Evolutionary conservation across 106 monocot species (phyloP).

Genomic region (Hemerocallis citrina): DNA sequence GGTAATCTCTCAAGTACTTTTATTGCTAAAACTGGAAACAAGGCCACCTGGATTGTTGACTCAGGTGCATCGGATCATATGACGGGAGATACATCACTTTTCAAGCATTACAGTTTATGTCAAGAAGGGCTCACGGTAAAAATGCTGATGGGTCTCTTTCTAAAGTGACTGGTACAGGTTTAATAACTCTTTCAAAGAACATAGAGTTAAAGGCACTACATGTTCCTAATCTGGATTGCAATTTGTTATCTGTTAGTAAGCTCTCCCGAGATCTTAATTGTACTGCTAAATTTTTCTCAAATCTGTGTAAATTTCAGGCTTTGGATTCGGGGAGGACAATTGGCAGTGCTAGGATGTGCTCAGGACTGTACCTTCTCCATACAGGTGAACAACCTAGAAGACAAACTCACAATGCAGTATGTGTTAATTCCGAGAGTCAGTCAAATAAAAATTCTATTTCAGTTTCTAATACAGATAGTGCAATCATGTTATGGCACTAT

Average conservation of each 20-base stretch:
- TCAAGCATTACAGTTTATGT: not conserved
- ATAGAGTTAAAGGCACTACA: not conserved
- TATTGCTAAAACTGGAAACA: not conserved
- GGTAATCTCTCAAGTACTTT: conserved; percentile 3
- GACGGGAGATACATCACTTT: not conserved
- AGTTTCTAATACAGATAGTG: not conserved
- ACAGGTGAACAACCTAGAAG: not conserved
- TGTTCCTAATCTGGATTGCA: conserved; percentile 1
- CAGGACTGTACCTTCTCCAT: not conserved
- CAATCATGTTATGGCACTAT: conserved; percentile 1
- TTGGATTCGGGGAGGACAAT: not conserved
- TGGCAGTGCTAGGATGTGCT: conserved; percentile 2
- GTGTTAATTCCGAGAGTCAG: not conserved
- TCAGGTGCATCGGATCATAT: conserved; percentile 2
- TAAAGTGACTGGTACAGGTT: conserved; percentile 1
- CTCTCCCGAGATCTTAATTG: not conserved
- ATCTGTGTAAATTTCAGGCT: not conserved
- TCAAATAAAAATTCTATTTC: not conserved
- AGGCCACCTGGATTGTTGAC: not conserved
- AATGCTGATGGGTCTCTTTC: conserved; percentile 3
- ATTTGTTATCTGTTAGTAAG: conserved; percentile 1
- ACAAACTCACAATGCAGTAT: conserved; percentile 1
- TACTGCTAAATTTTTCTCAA: conserved; percentile 1
- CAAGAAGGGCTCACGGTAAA: not conserved
- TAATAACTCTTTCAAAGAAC: not conserved